Percentiles rank a stretch among this genome's conserved stretches.
Conservation (phyloP, 1,139 yeast species). For the Eremothecium gossypii region DNA sequence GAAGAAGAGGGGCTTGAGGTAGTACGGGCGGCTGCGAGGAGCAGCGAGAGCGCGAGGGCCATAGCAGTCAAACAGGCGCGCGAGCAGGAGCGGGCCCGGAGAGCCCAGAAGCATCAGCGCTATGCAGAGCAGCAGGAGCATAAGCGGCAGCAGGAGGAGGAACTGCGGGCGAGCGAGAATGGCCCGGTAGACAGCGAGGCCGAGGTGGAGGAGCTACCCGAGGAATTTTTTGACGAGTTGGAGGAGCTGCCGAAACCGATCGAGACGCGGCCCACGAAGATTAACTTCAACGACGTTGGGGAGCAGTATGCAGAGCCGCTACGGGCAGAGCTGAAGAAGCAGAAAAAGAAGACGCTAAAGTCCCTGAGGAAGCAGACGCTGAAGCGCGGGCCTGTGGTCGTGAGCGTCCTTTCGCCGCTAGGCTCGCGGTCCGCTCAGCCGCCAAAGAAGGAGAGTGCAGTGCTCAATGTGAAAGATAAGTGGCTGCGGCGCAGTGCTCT, state of each 20-base stretch:
- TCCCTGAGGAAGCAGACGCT: slow-evolving; percentile 33
- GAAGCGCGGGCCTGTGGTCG: slow-evolving; percentile 51
- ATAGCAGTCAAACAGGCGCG: slow-evolving; percentile 33
- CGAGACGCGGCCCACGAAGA: slow-evolving; percentile 16
- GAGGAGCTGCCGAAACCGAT: slow-evolving; percentile 10
- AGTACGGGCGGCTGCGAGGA: slow-evolving; percentile 28
- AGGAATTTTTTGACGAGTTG: slow-evolving; percentile 23
- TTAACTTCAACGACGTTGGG: slow-evolving; percentile 27
- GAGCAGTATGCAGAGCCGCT: slow-evolving; percentile 14
- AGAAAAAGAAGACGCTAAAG: slow-evolving; percentile 38
- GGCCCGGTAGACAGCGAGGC: slow-evolving; percentile 11
- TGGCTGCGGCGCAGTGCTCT: slow-evolving; percentile 55
- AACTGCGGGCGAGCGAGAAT: slow-evolving; percentile 20
- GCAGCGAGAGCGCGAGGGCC: slow-evolving; percentile 32
- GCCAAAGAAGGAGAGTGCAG: slow-evolving; percentile 39
- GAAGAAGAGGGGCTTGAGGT: slow-evolving; percentile 31
- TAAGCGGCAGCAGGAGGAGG: slow-evolving; percentile 32
- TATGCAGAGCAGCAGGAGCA: slow-evolving; percentile 38
- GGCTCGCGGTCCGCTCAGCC: slow-evolving; percentile 16
- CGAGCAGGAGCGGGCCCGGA: slow-evolving; percentile 37
- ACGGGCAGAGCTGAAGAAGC: slow-evolving; percentile 32
- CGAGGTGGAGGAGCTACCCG: slow-evolving; percentile 24
- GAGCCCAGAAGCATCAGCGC: slow-evolving; percentile 41
- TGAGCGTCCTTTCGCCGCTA: slow-evolving; percentile 23
- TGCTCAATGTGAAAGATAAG: slow-evolving; percentile 40